A percentile compares a stretch with the other conserved stretches of the same genome.
Evolutionary conservation across 2,329 filamentous ascomycete genomes (phyloP).

Genomic region (Aureobasidium sp.): DNA sequence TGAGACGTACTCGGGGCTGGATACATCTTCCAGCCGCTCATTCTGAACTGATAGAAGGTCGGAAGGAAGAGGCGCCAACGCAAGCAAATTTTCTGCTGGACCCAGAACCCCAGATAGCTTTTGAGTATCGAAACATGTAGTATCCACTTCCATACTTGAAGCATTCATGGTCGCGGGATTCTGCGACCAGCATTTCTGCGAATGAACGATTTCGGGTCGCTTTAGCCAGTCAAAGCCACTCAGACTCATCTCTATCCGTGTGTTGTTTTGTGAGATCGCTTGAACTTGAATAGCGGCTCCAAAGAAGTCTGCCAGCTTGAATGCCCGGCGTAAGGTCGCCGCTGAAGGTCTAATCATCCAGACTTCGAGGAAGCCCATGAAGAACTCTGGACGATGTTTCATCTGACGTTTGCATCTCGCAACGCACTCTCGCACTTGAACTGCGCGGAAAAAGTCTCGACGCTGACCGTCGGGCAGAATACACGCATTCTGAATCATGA

Average conservation of each 20-base stretch:
- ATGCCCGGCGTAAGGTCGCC: slow-evolving; percentile 13
- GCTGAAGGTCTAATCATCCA: slow-evolving; percentile 14
- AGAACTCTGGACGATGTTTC: slow-evolving; percentile 13
- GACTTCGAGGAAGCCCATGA: slow-evolving; percentile 15
- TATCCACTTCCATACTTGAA: background rate
- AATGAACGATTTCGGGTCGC: slow-evolving; percentile 13
- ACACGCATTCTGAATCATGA: slow-evolving; percentile 14
- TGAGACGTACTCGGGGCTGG: slow-evolving; percentile 8
- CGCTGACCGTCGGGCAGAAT: slow-evolving; percentile 12
- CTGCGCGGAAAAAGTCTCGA: slow-evolving; percentile 14
- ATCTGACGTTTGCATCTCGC: slow-evolving; percentile 15
- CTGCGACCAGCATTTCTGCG: slow-evolving; percentile 13
- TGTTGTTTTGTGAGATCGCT: slow-evolving; percentile 1
- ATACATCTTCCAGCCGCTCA: background rate
- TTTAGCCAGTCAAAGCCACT: slow-evolving; percentile 17
- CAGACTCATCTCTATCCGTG: slow-evolving; percentile 14
- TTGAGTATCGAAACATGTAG: background rate
- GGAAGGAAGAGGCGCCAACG: background rate
- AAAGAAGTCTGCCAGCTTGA: slow-evolving; percentile 17
- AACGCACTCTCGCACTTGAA: slow-evolving; percentile 13
- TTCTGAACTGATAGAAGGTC: slow-evolving; percentile 4
- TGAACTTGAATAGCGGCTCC: slow-evolving; percentile 12
- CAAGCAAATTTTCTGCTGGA: slow-evolving; percentile 11
- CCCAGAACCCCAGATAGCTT: slow-evolving; percentile 11
- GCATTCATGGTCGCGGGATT: background rate